Conservation (phyloP, 148 eudicot genomes). For the Linanthus parryae region DNA sequence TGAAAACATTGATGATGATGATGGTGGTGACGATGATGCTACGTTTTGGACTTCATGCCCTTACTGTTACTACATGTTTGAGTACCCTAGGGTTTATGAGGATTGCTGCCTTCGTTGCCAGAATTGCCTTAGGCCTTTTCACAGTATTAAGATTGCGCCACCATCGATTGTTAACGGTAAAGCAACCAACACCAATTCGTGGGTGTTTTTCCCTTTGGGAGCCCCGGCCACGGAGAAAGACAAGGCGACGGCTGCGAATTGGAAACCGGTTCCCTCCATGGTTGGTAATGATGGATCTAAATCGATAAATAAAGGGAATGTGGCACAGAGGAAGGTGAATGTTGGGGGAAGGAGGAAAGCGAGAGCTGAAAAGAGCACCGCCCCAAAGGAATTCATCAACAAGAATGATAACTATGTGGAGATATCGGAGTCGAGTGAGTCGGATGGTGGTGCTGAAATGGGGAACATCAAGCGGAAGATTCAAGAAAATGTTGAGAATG, state of each 20-base stretch:
- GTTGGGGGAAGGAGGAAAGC: no score
- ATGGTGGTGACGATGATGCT: no score
- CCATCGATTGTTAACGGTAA: slow-evolving; percentile 45
- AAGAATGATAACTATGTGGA: no score
- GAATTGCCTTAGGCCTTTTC: slow-evolving; percentile 79
- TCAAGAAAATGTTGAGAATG: slow-evolving; percentile 37
- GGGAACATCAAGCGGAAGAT: no score
- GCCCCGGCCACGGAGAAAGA: slow-evolving; percentile 61
- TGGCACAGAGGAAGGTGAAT: no score
- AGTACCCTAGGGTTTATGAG: slow-evolving; percentile 49
- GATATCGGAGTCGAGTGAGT: no score
- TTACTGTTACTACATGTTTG: slow-evolving; percentile 67
- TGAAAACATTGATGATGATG: no score
- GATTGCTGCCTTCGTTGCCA: slow-evolving; percentile 74
- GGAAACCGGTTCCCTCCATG: slow-evolving; percentile 83
- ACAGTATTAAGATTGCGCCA: slow-evolving; percentile 43
- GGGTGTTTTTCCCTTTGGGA: slow-evolving; percentile 89
- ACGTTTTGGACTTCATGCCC: slow-evolving; percentile 92
- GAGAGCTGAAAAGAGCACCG: no score
- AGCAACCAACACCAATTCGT: slow-evolving; percentile 52
- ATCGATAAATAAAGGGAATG: no score
- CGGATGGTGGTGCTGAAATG: no score
- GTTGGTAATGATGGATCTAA: no score
- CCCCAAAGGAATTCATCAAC: no score
- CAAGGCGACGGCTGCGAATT: slow-evolving; percentile 30